Evolutionary conservation across 148 eudicot genomes (phyloP).

Genomic region (Chenopodium formosanum): DNA sequence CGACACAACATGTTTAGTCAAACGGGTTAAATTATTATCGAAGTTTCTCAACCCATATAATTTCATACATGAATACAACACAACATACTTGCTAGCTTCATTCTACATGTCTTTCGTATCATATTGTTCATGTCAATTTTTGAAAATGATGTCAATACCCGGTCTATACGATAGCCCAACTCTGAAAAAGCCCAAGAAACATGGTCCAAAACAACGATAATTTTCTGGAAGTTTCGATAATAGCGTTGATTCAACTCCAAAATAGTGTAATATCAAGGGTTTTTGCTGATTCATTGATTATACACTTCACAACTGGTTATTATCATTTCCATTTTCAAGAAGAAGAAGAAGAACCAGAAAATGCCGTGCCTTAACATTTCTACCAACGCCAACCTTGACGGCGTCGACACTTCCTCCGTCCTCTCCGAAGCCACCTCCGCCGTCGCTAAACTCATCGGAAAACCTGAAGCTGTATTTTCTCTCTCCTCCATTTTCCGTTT

Average conservation of each 20-base stretch:
- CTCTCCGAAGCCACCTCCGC: slow-evolving; percentile 84
- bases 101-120: too few relatives aligned
- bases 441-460: slow-evolving; percentile 71
- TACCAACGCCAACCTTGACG: slow-evolving; percentile 80
- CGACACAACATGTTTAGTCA: too few relatives aligned
- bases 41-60: too few relatives aligned
- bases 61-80: too few relatives aligned
- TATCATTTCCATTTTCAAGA: background rate
- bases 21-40: too few relatives aligned
- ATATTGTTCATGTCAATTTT: too few relatives aligned
- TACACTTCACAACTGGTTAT: background rate
- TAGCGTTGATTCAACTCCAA: background rate
- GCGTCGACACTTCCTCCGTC: slow-evolving; percentile 74
- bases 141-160: too few relatives aligned
- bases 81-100: too few relatives aligned
- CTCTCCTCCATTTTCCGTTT: background rate
- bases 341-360: slow-evolving; percentile 4
- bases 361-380: slow-evolving; percentile 90
- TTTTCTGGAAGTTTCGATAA: background rate
- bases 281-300: too few relatives aligned
- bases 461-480: slow-evolving; percentile 59
- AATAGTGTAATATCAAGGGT: background rate
- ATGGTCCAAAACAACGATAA: background rate
- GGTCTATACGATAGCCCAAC: background rate
- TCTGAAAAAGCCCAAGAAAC: background rate